Percentiles rank a stretch among this genome's conserved stretches.
These are phyloP conservation scores for Acmispon strigosus DNA, from an alignment of 306 rosid species.

Conservation along the genomic window DNA sequence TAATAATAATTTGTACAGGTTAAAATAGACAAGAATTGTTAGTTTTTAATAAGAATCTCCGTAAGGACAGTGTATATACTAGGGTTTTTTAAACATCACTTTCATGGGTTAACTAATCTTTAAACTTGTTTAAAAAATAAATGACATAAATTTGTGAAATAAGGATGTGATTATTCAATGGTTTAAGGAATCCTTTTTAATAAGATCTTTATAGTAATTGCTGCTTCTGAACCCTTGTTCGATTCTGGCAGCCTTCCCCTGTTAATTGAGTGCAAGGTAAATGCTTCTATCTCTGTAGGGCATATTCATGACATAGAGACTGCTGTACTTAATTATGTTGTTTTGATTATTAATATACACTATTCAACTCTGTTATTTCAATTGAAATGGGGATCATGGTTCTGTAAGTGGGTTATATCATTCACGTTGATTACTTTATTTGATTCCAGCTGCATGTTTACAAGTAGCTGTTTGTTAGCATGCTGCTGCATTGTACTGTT, in stretches of 20 bases:
- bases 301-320: background rate
- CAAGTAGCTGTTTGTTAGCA: background rate
- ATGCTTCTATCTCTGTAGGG: background rate
- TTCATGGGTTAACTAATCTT: background rate
- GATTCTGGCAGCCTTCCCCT: background rate
- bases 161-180: background rate
- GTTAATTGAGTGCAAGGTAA: background rate
- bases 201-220: background rate
- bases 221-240: slow-evolving; percentile 2
- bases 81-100: slow-evolving; percentile 8
- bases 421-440: background rate
- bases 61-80: background rate
- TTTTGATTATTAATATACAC: background rate
- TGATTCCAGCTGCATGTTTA: background rate
- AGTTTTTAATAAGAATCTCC: background rate
- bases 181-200: background rate
- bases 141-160: background rate
- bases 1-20: background rate
- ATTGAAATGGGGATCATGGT: background rate
- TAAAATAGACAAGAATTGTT: background rate
- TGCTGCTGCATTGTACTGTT: slow-evolving; percentile 1
- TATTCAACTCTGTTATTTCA: slow-evolving; percentile 7
- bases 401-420: background rate
- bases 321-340: background rate
- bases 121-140: background rate